Base-by-base conservation (phyloP, 768 basidiomycete genomes). In the Tricholoma matsutake region DNA sequence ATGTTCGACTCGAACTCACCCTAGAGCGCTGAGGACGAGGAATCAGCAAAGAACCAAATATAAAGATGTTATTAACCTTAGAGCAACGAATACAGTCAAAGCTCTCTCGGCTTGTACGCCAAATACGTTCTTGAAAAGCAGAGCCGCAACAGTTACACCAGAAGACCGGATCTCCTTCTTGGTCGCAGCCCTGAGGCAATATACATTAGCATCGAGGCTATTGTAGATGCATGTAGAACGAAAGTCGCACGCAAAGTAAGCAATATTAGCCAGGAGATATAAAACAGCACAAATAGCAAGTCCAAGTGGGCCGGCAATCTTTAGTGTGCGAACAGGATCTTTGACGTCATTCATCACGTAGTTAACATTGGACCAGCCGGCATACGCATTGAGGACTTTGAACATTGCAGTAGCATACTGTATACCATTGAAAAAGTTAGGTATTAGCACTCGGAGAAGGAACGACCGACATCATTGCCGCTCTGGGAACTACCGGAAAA, bases 361-460 rank as follows among this genome's bases (percentile, higher is more conserved):
- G 68, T 89, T 88, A 32, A 82, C 85, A 63, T 87, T 88, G 32
- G 80, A 83, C 69, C 85, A 90, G 0, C 89, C 88, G 34, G 80
- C 76, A 66, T 80, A 88, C 1, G 78, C 78, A 75, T 76, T 75
- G 31, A 77, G 61, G 72, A 83, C 84, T 82, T 84, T 51, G 25
- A 51, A 51, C 5, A 25, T 28, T 29, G 47, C 47, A 14, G 47
- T 51, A 29, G 47, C 47, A 29, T 51, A 51, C 47, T 51, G 1
- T 28, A 14, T 13, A 13, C 1, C 14, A 14, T 13, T n/a, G 0
- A 16, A 16, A 39, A 6, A 13, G 39, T 13, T 39, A 39, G 39
- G 6, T 16, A 5, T 6, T 39, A 29, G 25, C 5, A 45, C 4
- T 6, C 4, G 9, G 9, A 9, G 39, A 39, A 39, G 14, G 5